phyloP scores from a whole-genome alignment of 129 eudicot genomes.

The Escallonia rubra region DNA sequence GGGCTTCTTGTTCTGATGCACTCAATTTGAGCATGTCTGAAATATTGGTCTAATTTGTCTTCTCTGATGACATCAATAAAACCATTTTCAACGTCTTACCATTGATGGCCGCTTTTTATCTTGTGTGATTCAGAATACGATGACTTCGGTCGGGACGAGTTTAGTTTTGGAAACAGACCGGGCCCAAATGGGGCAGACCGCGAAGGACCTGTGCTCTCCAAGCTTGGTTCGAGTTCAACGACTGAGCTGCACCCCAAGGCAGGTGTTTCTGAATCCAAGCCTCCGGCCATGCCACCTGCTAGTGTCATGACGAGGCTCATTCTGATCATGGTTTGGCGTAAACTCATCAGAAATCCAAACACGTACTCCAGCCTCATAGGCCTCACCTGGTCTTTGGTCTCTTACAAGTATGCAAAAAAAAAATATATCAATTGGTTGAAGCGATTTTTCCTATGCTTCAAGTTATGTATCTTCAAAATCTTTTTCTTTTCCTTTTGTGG shows the following conservation, averaged over 20 bases:
- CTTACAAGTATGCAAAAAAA: conserved; percentile 40
- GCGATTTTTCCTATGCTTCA: background rate
- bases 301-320: conserved; percentile 91
- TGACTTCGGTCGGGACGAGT: conserved; percentile 59
- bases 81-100: background rate
- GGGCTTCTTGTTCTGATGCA: conserved; percentile 1
- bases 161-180: conserved; percentile 59
- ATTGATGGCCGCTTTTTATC: background rate
- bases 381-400: conserved; percentile 84
- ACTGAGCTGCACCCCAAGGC: conserved; percentile 69
- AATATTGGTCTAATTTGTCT: conserved; percentile 7
- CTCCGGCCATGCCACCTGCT: conserved; percentile 72
- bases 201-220: conserved; percentile 61
- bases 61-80: background rate
- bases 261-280: conserved; percentile 38
- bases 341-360: conserved; percentile 85
- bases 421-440: background rate
- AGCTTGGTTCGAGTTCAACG: conserved; percentile 80
- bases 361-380: conserved; percentile 93
- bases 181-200: conserved; percentile 54
- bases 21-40: conserved; percentile 6
- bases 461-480: background rate
- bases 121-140: conserved; percentile 51
- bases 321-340: conserved; percentile 92
- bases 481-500: conserved; percentile 1